Evolutionary conservation across 148 eudicot species (phyloP), one percentile per base, ranked within the genome.

Genomic region (Cornus florida): DNA sequence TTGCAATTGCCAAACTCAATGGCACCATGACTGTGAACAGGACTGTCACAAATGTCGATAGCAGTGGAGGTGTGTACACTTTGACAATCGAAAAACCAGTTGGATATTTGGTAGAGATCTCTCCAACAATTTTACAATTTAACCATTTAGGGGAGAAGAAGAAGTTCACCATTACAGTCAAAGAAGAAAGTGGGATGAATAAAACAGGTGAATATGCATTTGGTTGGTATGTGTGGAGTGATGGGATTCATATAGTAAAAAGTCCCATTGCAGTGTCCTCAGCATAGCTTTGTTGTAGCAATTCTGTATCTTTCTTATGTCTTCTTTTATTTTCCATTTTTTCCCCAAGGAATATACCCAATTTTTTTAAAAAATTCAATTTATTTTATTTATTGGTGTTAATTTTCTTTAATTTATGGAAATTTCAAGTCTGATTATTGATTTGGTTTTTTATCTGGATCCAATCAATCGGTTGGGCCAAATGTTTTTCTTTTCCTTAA

Each of bases 181-280:
- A 62, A 28, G 17, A 4, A 19, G 43, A 53, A 19, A 74, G 48
- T 3, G 11, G 64, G 73, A 33, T 19, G 46, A 69, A 28, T 10
- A 53, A 67, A 78, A 82, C 72, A 56, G 75, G 22, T 8, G 31
- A 73, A 74, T 82, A 82, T 56, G 32, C 9, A 17, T 78, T 82
- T 43, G 81, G 84, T 32, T 79, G 82, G 82, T 75, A 41, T 16
- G 70, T 59, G 1, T 83, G 82, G 85, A 70, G 38, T 8, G 82
- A 79, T 70, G 79, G 79, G 20, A 10, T 87, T 31, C 94, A 93
- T 70, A 77, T 74, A 64, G 97, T 93, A 16, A 85, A 87, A 48
- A 93, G 97, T 67, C 97, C 94, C 33, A 83, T 92, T 70, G 92
- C 85, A 35, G 84, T 92, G 13, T 83, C 88, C 23, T 84, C 87